Evolutionary conservation across 148 eudicot genomes (phyloP), one percentile per base, ranked within the genome.

Genomic region (Arbutus unedo): DNA sequence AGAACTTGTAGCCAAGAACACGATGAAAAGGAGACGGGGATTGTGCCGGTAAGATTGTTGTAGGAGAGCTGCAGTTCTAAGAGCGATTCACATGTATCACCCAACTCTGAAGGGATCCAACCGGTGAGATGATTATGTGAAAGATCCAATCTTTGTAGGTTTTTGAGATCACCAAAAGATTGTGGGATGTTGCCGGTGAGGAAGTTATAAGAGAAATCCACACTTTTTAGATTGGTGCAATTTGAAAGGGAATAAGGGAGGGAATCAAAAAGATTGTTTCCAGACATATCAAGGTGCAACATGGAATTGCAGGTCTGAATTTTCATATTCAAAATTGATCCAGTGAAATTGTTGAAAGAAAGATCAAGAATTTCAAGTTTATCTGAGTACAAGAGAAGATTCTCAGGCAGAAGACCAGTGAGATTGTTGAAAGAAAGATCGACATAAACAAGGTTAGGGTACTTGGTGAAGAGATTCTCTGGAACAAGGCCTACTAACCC

Each of bases 111-210:
- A 5, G 99, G 95, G 78, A 96, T 88, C 79, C 88, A 83, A 64
- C 98, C 92, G 0, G 88, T 78, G 56, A 96, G 92, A 67, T 87
- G 87, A 82, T 96, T 96, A 38, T 88, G 92, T 11, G 99, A 94
- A 81, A 96, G 87, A 87, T 94, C 99, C 4, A 96, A 68, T 45
- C 84, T 88, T 81, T 94, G 91, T 70, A 96, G 76, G 77, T 85
- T 88, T 19, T 54, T 83, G 18, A 96, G 85, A 7, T 77, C 72
- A 19, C 97, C 93, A 51, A 88, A 86, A n/a, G 88, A 80, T 8
- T 82, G 70, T 5, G 98, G 93, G 49, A 96, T 86, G 78, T 81
- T 81, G 6, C 98, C 98, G 3, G 88, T 82, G 14, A 96, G 79
- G 51, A 77, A 87, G 67, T 96, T 96, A 6, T 68, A 76, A 0